Conservation (phyloP, 164 flowering plant species). For the Saururus chinensis region DNA sequence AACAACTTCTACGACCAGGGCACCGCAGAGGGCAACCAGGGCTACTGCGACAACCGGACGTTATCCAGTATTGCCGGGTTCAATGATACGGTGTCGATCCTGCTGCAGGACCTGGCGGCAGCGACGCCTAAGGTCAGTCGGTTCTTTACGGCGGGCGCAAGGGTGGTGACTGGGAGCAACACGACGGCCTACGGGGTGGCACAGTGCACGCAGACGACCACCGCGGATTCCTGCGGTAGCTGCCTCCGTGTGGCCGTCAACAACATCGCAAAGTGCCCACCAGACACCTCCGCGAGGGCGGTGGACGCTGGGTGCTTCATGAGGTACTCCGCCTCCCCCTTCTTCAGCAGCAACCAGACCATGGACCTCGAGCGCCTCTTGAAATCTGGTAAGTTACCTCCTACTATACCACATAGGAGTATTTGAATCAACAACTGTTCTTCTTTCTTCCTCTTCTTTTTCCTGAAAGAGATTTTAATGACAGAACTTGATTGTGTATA, state of each 20-base stretch:
- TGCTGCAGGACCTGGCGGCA: constrained; percentile 7
- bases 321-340: constrained; percentile 38
- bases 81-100: constrained; percentile 3
- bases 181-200: constrained; percentile 31
- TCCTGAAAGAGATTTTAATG: too few relatives aligned
- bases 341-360: constrained; percentile 34
- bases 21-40: constrained; percentile 21
- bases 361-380: constrained; percentile 26
- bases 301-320: constrained; percentile 52
- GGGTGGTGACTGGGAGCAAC: constrained; percentile 5
- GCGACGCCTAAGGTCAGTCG: constrained; percentile 33
- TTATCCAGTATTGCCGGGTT: constrained; percentile 8
- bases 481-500: not conserved
- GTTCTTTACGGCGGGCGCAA: constrained; percentile 28
- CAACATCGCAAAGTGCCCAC: constrained; percentile 31
- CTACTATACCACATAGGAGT: too few relatives aligned
- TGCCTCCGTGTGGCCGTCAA: constrained; percentile 35
- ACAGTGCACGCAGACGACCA: constrained; percentile 40
- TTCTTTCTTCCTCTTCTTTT: too few relatives aligned
- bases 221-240: constrained; percentile 24
- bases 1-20: constrained; percentile 28
- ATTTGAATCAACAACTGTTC: too few relatives aligned
- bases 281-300: constrained; percentile 34
- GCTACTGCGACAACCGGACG: constrained; percentile 26
- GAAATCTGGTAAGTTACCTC: constrained; percentile 12